Conservation (phyloP, 106 monocot species). For the Dendrobium chrysotoxum region DNA sequence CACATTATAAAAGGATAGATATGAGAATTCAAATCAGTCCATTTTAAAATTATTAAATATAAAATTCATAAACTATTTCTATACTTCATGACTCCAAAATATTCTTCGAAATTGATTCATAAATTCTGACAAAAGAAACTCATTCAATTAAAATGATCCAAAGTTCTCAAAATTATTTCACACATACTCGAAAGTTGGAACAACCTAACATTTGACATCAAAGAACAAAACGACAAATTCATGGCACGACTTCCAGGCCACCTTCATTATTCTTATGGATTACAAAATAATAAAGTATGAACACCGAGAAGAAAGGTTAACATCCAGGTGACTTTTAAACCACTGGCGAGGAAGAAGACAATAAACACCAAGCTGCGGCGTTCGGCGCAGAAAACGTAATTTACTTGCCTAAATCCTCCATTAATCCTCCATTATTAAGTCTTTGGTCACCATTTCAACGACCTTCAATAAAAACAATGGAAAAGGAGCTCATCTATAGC, state of each 20-base stretch:
- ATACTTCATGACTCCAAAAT: too few species aligned
- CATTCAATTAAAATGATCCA: too few species aligned
- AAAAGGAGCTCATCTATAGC: not conserved
- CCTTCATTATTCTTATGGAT: not conserved
- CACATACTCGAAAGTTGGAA: too few species aligned
- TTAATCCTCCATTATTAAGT: not conserved
- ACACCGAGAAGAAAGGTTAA: not conserved
- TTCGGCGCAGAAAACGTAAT: not conserved
- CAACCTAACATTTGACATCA: not conserved
- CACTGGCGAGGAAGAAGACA: not conserved
- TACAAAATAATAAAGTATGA: not conserved
- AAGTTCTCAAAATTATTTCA: too few species aligned
- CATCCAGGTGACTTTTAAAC: not conserved
- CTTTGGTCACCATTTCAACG: not conserved
- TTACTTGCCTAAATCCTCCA: not conserved
- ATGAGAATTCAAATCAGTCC: too few species aligned
- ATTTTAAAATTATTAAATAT: too few species aligned
- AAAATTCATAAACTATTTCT: too few species aligned
- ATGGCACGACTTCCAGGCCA: not conserved
- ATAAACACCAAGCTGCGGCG: not conserved
- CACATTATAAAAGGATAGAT: too few species aligned
- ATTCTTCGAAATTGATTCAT: too few species aligned
- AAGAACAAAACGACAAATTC: not conserved
- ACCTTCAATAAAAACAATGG: not conserved
- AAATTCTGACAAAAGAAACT: too few species aligned